A percentile compares a stretch with the other conserved stretches of the same genome.
phyloP scores from a whole-genome alignment of 192 early-diverging fungal species.

The Paraglomus occultum region DNA sequence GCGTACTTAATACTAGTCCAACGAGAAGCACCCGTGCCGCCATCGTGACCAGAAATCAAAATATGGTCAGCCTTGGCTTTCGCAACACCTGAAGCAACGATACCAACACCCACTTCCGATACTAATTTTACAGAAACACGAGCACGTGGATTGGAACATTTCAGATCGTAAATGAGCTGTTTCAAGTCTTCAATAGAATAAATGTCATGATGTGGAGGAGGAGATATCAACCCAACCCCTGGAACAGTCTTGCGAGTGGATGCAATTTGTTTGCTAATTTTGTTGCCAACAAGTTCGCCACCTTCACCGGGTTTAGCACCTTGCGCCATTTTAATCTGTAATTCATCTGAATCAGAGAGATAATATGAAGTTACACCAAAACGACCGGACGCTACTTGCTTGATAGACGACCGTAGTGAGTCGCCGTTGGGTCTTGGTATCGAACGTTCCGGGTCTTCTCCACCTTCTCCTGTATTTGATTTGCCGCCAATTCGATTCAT shows the following conservation, averaged over 20 bases:
- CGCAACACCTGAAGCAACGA: slow-evolving; percentile 95
- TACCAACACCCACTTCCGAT: slow-evolving; percentile 96
- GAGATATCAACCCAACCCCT: slow-evolving; percentile 93
- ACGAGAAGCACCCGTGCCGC: slow-evolving; percentile 95
- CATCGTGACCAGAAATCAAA: slow-evolving; percentile 92
- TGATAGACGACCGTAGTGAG: slow-evolving; percentile 90
- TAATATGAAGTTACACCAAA: slow-evolving; percentile 98
- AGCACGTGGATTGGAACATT: slow-evolving; percentile 88
- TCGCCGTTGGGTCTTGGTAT: slow-evolving; percentile 67
- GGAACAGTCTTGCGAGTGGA: slow-evolving; percentile 93
- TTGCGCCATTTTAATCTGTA: slow-evolving; percentile 99
- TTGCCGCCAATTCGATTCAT: slow-evolving; percentile 98
- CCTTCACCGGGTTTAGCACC: slow-evolving; percentile 99
- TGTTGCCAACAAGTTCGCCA: slow-evolving; percentile 75
- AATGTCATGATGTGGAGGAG: slow-evolving; percentile 98
- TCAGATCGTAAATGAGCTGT: slow-evolving; percentile 97
- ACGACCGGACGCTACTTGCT: slow-evolving; percentile 97
- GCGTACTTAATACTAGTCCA: slow-evolving; percentile 99
- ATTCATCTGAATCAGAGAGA: slow-evolving; percentile 91
- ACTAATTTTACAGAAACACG: slow-evolving; percentile 97
- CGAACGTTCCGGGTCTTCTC: slow-evolving; percentile 89
- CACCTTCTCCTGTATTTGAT: slow-evolving; percentile 98
- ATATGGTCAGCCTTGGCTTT: slow-evolving; percentile 98
- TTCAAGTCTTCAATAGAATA: slow-evolving; percentile 99
- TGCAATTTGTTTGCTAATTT: slow-evolving; percentile 76